phyloP scores from a whole-genome alignment of 352 stramenopile genomes.

The Pythium biforme region DNA sequence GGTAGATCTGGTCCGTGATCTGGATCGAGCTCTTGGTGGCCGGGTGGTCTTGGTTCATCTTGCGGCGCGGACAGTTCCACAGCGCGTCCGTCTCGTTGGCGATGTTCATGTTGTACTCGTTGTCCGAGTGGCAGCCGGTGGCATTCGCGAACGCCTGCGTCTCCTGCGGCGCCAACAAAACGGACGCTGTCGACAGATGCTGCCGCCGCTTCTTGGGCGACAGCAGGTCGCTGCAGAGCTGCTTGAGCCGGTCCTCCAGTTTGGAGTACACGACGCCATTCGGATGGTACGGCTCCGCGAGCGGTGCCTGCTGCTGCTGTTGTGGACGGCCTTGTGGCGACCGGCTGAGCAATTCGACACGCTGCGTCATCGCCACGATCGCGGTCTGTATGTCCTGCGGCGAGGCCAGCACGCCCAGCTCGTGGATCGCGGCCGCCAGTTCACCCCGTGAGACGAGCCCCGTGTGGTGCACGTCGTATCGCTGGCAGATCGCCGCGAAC shows the following conservation, averaged over 20 bases:
- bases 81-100: conserved; percentile 46
- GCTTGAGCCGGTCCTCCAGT: conserved; percentile 42
- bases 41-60: conserved; percentile 58
- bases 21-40: conserved; percentile 57
- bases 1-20: conserved; percentile 44
- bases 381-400: conserved; percentile 54
- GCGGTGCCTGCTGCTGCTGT: not conserved
- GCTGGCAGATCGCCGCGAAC: conserved; percentile 49
- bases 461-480: conserved; percentile 41
- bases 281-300: conserved; percentile 15
- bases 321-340: not conserved
- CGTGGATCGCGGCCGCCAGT: conserved; percentile 53
- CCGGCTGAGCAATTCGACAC: conserved; percentile 15
- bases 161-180: conserved; percentile 63
- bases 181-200: conserved; percentile 66
- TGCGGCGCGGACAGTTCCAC: conserved; percentile 64
- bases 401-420: conserved; percentile 59
- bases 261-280: conserved; percentile 47
- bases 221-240: conserved; percentile 62
- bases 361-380: conserved; percentile 43
- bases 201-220: conserved; percentile 67
- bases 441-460: conserved; percentile 42
- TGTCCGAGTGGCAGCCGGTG: conserved; percentile 24
- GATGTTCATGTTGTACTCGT: conserved; percentile 39
- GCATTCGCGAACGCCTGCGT: conserved; percentile 25